Conservation (phyloP, 2,329 filamentous ascomycete genomes). For the Zymoseptoria ardabiliae region DNA sequence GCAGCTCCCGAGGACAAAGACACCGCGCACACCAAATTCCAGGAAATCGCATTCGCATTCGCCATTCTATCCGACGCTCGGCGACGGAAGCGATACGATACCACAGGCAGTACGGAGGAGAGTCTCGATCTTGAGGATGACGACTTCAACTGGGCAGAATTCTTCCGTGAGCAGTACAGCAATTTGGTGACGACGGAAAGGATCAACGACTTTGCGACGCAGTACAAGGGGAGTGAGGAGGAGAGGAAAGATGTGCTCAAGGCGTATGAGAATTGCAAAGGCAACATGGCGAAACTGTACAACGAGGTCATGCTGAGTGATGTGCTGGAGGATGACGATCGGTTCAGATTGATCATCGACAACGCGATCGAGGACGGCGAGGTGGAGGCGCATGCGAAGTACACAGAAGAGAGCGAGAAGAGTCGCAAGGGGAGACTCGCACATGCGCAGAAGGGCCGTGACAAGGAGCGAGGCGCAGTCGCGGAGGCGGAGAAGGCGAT, state of each 20-base stretch:
- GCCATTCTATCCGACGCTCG: constrained; percentile 79
- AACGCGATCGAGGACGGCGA: constrained; percentile 65
- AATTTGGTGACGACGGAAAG: constrained; percentile 66
- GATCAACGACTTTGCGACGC: constrained; percentile 65
- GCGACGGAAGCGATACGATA: constrained; percentile 79
- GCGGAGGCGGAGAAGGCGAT: constrained; percentile 65
- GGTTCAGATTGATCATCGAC: constrained; percentile 76
- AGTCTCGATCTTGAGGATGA: constrained; percentile 58
- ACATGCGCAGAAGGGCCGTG: constrained; percentile 56
- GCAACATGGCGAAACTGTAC: constrained; percentile 71
- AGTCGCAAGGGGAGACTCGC: constrained; percentile 40
- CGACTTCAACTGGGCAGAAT: constrained; percentile 80
- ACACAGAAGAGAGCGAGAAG: constrained; percentile 59
- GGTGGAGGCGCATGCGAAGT: constrained; percentile 60
- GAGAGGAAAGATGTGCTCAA: constrained; percentile 70
- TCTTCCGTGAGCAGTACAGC: constrained; percentile 77
- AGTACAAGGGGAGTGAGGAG: constrained; percentile 81
- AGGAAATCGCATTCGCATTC: constrained; percentile 87
- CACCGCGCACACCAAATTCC: constrained; percentile 72
- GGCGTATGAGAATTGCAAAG: constrained; percentile 66
- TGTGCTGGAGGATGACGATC: constrained; percentile 72
- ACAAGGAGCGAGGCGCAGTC: constrained; percentile 59
- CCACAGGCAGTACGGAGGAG: constrained; percentile 82
- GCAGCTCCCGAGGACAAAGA: constrained; percentile 53
- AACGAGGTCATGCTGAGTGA: constrained; percentile 80